phyloP scores from a whole-genome alignment of 2,329 filamentous ascomycete species.

The Chalaropsis thielavioides region DNA sequence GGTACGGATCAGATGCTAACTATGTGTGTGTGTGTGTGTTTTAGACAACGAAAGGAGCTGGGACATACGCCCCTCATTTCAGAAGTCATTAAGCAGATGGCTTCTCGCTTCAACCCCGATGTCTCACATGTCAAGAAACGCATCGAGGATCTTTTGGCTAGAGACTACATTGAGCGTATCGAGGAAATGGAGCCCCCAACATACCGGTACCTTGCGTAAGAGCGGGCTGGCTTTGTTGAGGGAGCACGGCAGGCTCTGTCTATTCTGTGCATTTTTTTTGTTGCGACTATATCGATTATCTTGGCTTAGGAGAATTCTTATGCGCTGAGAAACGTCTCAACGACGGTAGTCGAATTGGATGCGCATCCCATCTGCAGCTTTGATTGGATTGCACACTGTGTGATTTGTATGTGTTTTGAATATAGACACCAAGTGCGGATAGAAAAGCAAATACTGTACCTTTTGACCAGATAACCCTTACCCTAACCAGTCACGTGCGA shows the following conservation, averaged over 20 bases:
- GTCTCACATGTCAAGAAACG: slow-evolving; percentile 64
- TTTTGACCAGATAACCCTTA: background rate
- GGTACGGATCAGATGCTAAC: background rate
- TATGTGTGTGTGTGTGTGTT: slow-evolving; percentile 22
- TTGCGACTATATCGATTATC: background rate
- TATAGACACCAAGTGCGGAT: background rate
- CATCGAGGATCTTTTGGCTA: slow-evolving; percentile 62
- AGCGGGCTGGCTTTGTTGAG: background rate
- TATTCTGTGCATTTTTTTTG: background rate
- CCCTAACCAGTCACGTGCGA: background rate
- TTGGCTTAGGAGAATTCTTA: background rate
- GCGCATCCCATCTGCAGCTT: background rate
- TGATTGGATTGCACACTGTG: background rate
- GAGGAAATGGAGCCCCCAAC: slow-evolving; percentile 50
- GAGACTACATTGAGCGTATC: slow-evolving; percentile 64
- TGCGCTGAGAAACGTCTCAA: too few relatives aligned
- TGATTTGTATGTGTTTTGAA: background rate
- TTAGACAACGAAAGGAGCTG: slow-evolving; percentile 58
- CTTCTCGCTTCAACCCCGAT: slow-evolving; percentile 58
- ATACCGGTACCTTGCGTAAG: slow-evolving; percentile 58
- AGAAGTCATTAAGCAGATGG: slow-evolving; percentile 58
- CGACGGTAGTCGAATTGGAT: background rate
- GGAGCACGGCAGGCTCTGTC: background rate
- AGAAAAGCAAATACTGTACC: too few relatives aligned
- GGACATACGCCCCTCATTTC: slow-evolving; percentile 53